Evolutionary conservation across 2,329 filamentous ascomycete species (phyloP), one percentile per base, ranked within the genome.

Genomic region (Knufia petricola): DNA sequence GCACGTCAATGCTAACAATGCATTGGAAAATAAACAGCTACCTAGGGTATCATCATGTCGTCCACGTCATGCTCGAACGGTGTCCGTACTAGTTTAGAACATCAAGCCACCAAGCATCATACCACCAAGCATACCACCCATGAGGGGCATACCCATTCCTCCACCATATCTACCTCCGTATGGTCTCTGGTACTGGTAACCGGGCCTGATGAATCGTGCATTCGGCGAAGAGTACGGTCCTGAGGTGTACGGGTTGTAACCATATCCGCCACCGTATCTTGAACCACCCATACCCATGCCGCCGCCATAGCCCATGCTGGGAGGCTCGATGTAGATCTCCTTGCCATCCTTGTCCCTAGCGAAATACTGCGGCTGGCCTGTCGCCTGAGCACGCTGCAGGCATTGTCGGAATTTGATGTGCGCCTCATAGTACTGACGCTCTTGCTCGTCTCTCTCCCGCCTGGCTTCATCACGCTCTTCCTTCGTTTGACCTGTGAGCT

Each of bases 251-350:
- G 70, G 73, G 52, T 69, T 73, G 55, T 66, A 70, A 19, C 68
- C 67, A 52, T 58, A 58, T 23, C 53, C 51, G n/a, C 46, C 31
- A 10, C 51, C 49, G 34, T 67, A 66, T 6, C 61, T 67, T 32
- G 62, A 60, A 1, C 50, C 51, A 28, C 47, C 50, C 2, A 17
- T 9, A 17, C 47, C 32, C 40, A 59, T 50, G 32, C 48, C 28
- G 58, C 61, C 60, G 50, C 63, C 49, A 32, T 54, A 55, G 50
- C 65, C 67, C 28, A 37, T 39, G 21, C 64, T 62, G 2, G 76
- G 76, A 7, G 77, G 76, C 56, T 78, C 73, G 28, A 81, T 69
- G 60, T 76, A 82, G n/a, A 81, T 65, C 48, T 79, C 73, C 32
- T 68, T 66, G 1, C 77, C 75, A 26, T 76, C 62, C 9, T 59